These are phyloP conservation scores for Torulaspora franciscae DNA, from an alignment of 805 yeast genomes.

Conservation along the genomic window DNA sequence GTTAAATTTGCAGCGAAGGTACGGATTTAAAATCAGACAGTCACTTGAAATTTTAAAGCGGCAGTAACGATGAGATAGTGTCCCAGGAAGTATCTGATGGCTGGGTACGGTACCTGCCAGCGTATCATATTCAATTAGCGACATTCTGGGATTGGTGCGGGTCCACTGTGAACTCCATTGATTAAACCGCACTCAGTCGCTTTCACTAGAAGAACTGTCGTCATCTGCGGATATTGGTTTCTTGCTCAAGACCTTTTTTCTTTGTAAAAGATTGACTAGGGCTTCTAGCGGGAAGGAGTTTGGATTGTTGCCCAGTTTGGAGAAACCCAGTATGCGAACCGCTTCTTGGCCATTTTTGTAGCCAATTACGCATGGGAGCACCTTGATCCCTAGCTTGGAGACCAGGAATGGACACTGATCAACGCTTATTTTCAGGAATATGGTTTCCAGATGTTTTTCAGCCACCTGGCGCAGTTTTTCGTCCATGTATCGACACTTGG, in stretches of 20 bases:
- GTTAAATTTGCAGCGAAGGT: not conserved
- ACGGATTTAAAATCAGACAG: slow-evolving; percentile 1
- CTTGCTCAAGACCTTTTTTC: slow-evolving; percentile 20
- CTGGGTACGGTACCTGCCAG: too few relatives aligned
- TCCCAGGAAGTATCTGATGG: too few relatives aligned
- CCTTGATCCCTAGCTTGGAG: slow-evolving; percentile 54
- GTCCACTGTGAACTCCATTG: not conserved
- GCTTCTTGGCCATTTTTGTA: slow-evolving; percentile 58
- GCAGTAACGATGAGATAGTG: not conserved
- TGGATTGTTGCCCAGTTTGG: slow-evolving; percentile 47
- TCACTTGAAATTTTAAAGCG: not conserved
- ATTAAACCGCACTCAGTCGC: not conserved
- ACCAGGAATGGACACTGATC: slow-evolving; percentile 68
- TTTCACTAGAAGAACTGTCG: not conserved
- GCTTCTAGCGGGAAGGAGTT: slow-evolving; percentile 44
- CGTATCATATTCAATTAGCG: too few relatives aligned
- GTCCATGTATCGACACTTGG: slow-evolving; percentile 58
- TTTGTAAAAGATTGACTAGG: slow-evolving; percentile 42
- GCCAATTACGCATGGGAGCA: slow-evolving; percentile 64
- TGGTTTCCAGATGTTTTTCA: slow-evolving; percentile 51
- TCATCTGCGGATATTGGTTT: slow-evolving; percentile 6
- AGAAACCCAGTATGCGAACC: slow-evolving; percentile 64
- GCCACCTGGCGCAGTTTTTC: slow-evolving; percentile 44
- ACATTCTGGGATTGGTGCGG: too few relatives aligned
- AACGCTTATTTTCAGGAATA: slow-evolving; percentile 54